Conservation (phyloP, 202 grass and related monocot species). For the Zoysia matrella region DNA sequence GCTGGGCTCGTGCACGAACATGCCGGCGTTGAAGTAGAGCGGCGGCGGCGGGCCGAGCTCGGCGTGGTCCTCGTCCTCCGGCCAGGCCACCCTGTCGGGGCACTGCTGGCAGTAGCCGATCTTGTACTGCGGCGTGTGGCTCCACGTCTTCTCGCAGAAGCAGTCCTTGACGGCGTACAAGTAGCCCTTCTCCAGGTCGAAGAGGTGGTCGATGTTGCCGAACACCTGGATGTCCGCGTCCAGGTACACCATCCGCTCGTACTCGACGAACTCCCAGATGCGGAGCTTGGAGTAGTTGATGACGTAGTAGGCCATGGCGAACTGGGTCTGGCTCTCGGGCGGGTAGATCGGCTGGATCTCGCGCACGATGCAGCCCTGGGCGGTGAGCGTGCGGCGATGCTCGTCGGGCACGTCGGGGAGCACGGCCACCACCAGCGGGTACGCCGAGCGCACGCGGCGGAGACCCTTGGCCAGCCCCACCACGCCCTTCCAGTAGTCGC, state of each 20-base stretch:
- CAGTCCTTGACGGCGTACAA: too few relatives aligned
- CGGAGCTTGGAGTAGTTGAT: too few relatives aligned
- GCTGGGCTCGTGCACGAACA: constrained; percentile 79
- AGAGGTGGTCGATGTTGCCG: constrained; percentile 70
- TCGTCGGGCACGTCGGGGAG: constrained; percentile 66
- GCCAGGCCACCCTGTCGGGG: too few relatives aligned
- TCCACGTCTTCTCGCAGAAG: too few relatives aligned
- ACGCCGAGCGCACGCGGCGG: too few relatives aligned
- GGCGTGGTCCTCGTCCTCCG: too few relatives aligned
- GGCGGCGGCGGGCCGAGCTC: constrained; percentile 56
- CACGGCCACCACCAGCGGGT: constrained; percentile 35
- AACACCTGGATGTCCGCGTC: constrained; percentile 79
- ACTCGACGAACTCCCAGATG: constrained; percentile 61
- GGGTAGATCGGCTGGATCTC: constrained; percentile 71
- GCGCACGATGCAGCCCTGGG: constrained; percentile 61
- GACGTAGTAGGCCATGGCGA: constrained; percentile 54
- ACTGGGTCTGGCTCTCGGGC: constrained; percentile 64
- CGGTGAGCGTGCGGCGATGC: constrained; percentile 39
- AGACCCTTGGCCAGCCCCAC: constrained; percentile 70
- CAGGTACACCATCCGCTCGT: constrained; percentile 72
- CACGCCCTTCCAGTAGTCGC: constrained; percentile 76
- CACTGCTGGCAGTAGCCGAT: too few relatives aligned
- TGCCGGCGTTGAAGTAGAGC: constrained; percentile 90
- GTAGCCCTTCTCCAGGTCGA: constrained; percentile 43
- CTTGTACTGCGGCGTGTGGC: too few relatives aligned